Conservation (phyloP, 1,284 basidiomycete species). For the Omphalotus olearius region DNA sequence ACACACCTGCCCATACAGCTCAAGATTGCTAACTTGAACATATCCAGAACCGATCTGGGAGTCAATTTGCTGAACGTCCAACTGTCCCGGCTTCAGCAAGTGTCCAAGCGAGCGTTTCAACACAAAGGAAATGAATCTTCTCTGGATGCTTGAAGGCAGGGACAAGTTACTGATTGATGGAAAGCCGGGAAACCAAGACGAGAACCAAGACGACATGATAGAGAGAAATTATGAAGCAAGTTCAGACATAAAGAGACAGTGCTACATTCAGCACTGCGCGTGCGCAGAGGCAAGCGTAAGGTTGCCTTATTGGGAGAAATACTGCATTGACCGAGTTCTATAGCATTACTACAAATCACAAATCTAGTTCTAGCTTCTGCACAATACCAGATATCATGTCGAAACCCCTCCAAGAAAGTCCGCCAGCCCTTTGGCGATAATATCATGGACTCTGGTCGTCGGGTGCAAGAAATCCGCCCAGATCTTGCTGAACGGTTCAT, state of each 20-base stretch:
- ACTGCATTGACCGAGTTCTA: neutral
- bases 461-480: slow-evolving; percentile 54
- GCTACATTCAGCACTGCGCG: too few species aligned
- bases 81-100: slow-evolving; percentile 82
- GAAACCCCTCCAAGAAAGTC: slow-evolving; percentile 27
- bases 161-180: slow-evolving; percentile 60
- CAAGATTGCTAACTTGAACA: slow-evolving; percentile 81
- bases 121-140: slow-evolving; percentile 86
- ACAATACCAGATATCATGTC: too few species aligned
- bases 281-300: too few species aligned
- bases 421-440: slow-evolving; percentile 35
- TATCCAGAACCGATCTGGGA: slow-evolving; percentile 88
- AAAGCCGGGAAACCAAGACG: slow-evolving; percentile 58
- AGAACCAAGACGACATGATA: slow-evolving; percentile 33
- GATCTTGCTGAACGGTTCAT: slow-evolving; percentile 32
- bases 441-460: slow-evolving; percentile 38
- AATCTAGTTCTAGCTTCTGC: too few species aligned
- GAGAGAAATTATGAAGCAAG: neutral
- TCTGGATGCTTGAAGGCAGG: slow-evolving; percentile 81
- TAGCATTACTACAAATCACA: too few species aligned
- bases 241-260: too few species aligned
- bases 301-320: neutral
- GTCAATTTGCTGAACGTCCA: slow-evolving; percentile 85
- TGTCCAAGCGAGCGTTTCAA: slow-evolving; percentile 83
- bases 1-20: slow-evolving; percentile 74